These are phyloP conservation scores for Salix exigua DNA, from an alignment of 345 rosid species.

Conservation along the genomic window DNA sequence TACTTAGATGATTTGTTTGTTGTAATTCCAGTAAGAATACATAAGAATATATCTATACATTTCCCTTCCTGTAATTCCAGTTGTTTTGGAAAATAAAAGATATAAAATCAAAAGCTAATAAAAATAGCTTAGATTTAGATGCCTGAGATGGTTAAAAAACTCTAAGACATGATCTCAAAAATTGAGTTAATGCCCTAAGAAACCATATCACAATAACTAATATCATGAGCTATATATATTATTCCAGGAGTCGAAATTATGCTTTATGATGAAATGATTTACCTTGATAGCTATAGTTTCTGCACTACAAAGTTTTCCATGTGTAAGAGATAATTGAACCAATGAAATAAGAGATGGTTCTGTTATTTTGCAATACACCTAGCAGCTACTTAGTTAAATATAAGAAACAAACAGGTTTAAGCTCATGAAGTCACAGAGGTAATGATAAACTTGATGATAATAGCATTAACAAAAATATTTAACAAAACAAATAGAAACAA, in stretches of 20 bases:
- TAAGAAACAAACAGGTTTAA: neutral
- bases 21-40: no score
- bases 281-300: neutral
- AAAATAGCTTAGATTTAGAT: neutral
- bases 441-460: neutral
- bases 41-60: no score
- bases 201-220: neutral
- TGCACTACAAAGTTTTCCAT: neutral
- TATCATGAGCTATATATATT: neutral
- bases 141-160: neutral
- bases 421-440: neutral
- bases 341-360: neutral
- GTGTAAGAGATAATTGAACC: neutral
- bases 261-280: neutral
- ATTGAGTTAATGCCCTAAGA: neutral
- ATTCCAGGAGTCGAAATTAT: neutral
- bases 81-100: no score
- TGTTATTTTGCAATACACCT: neutral
- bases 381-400: neutral
- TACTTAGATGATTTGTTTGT: no score
- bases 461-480: neutral
- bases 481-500: neutral
- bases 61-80: no score
- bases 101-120: neutral
- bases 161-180: neutral